Percentiles rank a stretch among this genome's conserved stretches.
Evolutionary conservation across 2,329 filamentous ascomycete species (phyloP).

Genomic region (Fusarium nodosum): DNA sequence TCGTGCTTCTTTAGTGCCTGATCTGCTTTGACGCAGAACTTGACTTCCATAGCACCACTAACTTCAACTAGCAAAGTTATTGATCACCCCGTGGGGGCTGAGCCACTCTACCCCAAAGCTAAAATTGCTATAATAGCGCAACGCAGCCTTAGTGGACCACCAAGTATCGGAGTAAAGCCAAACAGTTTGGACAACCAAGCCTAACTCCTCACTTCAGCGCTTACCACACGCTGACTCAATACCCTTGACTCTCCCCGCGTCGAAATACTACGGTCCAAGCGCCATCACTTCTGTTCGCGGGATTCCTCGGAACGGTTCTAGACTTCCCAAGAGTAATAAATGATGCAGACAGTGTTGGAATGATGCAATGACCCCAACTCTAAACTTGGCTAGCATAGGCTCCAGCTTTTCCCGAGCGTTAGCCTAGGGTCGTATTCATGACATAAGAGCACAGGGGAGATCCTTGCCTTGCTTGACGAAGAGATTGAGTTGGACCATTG

Average conservation of each 20-base stretch:
- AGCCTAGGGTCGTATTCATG: slow-evolving; percentile 19
- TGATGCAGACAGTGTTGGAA: not conserved
- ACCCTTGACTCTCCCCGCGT: slow-evolving; percentile 10
- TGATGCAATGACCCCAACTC: slow-evolving; percentile 22
- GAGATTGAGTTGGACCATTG: not conserved
- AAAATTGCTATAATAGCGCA: not conserved
- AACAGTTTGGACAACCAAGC: not conserved
- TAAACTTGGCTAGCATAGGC: not conserved
- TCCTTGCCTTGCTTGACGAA: not conserved
- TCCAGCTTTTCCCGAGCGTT: not conserved
- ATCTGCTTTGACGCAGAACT: slow-evolving; percentile 2
- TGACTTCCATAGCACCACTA: not conserved
- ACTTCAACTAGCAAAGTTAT: not conserved
- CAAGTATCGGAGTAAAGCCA: not conserved
- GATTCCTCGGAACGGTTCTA: slow-evolving; percentile 21
- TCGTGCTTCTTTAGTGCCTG: slow-evolving; percentile 7
- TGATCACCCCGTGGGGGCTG: slow-evolving; percentile 1
- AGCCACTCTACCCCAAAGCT: not conserved
- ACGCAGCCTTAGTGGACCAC: not conserved
- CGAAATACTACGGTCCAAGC: not conserved
- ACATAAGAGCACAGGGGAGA: not conserved
- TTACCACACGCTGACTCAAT: slow-evolving; percentile 2
- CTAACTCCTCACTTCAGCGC: not conserved
- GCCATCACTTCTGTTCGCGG: not conserved
- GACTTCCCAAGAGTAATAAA: slow-evolving; percentile 9